These are phyloP conservation scores for Pythium plurisporium DNA, from an alignment of 352 stramenopile species.

Conservation along the genomic window DNA sequence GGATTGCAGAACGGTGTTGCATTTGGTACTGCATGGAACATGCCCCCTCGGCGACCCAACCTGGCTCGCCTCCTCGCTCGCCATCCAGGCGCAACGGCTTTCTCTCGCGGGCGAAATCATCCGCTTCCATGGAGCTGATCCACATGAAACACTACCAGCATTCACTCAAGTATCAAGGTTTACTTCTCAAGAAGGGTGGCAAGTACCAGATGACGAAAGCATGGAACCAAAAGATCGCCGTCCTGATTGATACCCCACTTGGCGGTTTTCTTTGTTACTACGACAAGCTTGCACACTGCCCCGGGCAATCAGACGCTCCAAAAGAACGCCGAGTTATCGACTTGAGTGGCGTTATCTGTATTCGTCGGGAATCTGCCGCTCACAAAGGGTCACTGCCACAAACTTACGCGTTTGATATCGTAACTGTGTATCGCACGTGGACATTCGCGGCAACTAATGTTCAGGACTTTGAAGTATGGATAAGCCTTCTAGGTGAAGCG, in stretches of 20 bases:
- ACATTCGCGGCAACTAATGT: slow-evolving; percentile 50
- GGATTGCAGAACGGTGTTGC: not conserved
- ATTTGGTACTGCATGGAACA: slow-evolving; percentile 24
- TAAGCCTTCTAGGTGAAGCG: slow-evolving; percentile 45
- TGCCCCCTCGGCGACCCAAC: slow-evolving; percentile 1
- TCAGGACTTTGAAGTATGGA: slow-evolving; percentile 54
- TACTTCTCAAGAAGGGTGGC: slow-evolving; percentile 44
- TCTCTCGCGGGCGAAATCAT: slow-evolving; percentile 27
- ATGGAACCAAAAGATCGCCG: slow-evolving; percentile 53
- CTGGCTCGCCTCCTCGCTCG: slow-evolving; percentile 24
- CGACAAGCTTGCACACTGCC: slow-evolving; percentile 61
- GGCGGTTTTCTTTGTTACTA: slow-evolving; percentile 73
- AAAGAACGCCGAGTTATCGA: slow-evolving; percentile 67
- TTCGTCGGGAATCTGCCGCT: slow-evolving; percentile 43
- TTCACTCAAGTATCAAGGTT: slow-evolving; percentile 56
- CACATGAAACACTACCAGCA: slow-evolving; percentile 43
- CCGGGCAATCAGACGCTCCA: slow-evolving; percentile 37
- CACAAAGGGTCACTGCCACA: slow-evolving; percentile 8
- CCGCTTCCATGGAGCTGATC: slow-evolving; percentile 18
- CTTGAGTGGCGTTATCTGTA: slow-evolving; percentile 56
- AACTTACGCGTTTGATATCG: slow-evolving; percentile 54
- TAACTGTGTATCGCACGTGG: slow-evolving; percentile 72
- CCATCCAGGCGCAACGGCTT: slow-evolving; percentile 30
- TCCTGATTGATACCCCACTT: slow-evolving; percentile 56
- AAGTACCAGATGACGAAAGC: slow-evolving; percentile 57